Evolutionary conservation across 2,329 filamentous ascomycete genomes (phyloP).

Genomic region (Thermothelomyces thermophilus): DNA sequence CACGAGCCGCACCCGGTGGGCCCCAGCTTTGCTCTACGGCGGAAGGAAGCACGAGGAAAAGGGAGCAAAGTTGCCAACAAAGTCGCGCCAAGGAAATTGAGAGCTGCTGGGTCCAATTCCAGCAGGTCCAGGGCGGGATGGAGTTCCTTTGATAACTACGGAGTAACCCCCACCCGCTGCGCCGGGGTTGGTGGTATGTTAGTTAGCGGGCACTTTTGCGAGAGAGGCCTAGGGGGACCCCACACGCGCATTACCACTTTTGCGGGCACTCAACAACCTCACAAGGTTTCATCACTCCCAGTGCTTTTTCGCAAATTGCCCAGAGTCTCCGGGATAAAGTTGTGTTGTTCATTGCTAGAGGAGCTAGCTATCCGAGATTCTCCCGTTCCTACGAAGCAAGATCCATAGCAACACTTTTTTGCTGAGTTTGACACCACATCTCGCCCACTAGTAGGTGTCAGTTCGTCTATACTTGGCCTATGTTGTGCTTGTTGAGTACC

Average conservation of each 20-base stretch:
- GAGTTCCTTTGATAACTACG: constrained; percentile 6
- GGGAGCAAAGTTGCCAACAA: constrained; percentile 5
- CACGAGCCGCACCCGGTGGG: not conserved
- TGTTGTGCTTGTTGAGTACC: no score
- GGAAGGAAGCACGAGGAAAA: not conserved
- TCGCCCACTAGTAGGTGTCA: no score
- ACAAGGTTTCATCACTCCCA: no score
- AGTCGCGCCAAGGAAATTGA: constrained; percentile 14
- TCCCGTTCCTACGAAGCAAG: not conserved
- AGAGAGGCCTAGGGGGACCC: no score
- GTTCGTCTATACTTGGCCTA: no score
- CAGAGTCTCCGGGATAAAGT: no score
- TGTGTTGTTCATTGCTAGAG: no score
- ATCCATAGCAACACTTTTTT: not conserved
- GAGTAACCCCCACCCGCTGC: not conserved
- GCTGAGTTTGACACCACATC: no score
- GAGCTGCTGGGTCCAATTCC: constrained; percentile 12
- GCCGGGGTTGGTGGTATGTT: not conserved
- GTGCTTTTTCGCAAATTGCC: no score
- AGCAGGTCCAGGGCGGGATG: constrained; percentile 5
- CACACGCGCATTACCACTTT: no score
- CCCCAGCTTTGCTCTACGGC: not conserved
- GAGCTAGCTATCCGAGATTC: no score
- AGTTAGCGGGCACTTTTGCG: not conserved
- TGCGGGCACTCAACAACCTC: no score